Base-by-base conservation (phyloP, 768 basidiomycete genomes). In the Hirschioporus abietinus region DNA sequence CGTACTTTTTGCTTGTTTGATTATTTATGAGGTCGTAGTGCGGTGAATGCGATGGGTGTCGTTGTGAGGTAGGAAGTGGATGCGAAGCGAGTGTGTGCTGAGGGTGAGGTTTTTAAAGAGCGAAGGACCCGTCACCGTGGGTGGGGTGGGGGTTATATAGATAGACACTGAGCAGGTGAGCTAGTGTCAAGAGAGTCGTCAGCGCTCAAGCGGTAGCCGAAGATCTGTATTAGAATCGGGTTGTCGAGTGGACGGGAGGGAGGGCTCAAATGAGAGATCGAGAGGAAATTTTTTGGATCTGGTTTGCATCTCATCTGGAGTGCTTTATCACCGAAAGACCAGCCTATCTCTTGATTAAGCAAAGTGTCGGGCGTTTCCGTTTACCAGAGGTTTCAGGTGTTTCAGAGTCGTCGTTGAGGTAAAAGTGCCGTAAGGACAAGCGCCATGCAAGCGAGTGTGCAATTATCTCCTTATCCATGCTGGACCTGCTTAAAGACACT, bases 31-130 rank as follows among this genome's bases (percentile, higher is more conserved):
- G n/a, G n/a, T n/a, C n/a, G n/a, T n/a, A n/a, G n/a, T n/a, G n/a
- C n/a, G n/a, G n/a, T n/a, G n/a, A n/a, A n/a, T n/a, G n/a, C n/a
- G n/a, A n/a, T n/a, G n/a, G n/a, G n/a, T n/a, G n/a, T n/a, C n/a
- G n/a, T n/a, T n/a, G n/a, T n/a, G n/a, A n/a, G n/a, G n/a, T n/a
- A n/a, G n/a, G n/a, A n/a, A n/a, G n/a, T 62, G 30, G 35, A 17
- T 12, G 23, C 58, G 58, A 27, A 65, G 59, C 42, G 35, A 52
- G 52, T 57, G 18, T 59, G 67, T 52, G 58, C 34, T 2, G 9
- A 34, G 60, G 9, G 30, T 3, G 24, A 15, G 15, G 17, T 15
- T 17, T 25, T 61, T 24, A 61, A 25, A 61, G 30, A 61, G 23
- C 23, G 60, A 61, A 25, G 60, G 30, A 25, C 60, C 15, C 17